Evolutionary conservation across 805 yeast species (phyloP).

Genomic region (Wickerhamiella dianesei): DNA sequence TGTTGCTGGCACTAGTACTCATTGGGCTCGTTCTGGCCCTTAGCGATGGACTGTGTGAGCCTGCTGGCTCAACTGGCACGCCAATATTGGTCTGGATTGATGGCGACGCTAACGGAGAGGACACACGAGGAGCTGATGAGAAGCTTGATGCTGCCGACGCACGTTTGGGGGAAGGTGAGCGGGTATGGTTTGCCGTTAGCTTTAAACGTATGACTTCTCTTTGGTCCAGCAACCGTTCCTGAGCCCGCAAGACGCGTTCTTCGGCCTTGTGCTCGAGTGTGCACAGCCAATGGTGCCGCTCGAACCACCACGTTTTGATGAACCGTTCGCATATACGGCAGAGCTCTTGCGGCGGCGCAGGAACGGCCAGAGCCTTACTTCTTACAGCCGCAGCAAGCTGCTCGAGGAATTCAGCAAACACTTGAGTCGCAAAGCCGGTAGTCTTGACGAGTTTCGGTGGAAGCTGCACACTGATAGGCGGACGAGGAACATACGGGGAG

Average conservation of each 20-base stretch:
- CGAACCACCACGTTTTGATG: slow-evolving; percentile 96
- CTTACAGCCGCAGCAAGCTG: slow-evolving; percentile 50
- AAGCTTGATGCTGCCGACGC: slow-evolving; percentile 2
- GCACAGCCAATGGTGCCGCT: slow-evolving; percentile 79
- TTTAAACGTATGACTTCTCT: slow-evolving; percentile 31
- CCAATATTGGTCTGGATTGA: background rate
- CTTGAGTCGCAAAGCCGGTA: slow-evolving; percentile 79
- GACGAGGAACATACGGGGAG: slow-evolving; percentile 56
- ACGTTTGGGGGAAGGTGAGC: background rate
- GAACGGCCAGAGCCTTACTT: slow-evolving; percentile 41
- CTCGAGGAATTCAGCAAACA: slow-evolving; percentile 61
- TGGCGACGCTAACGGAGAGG: slow-evolving; percentile 19
- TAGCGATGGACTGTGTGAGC: background rate
- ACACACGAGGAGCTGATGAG: slow-evolving; percentile 11
- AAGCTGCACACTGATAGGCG: slow-evolving; percentile 48
- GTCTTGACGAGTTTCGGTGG: slow-evolving; percentile 39
- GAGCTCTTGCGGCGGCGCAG: slow-evolving; percentile 67
- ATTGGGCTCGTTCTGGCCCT: background rate
- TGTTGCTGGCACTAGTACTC: background rate
- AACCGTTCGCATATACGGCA: slow-evolving; percentile 86
- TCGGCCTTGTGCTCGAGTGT: slow-evolving; percentile 71
- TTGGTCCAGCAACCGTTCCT: slow-evolving; percentile 68
- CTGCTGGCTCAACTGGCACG: background rate
- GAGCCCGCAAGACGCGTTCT: slow-evolving; percentile 58
- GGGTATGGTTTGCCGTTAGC: background rate